Conservation (phyloP, 345 rosid species). For the Eutrema yunnanense region DNA sequence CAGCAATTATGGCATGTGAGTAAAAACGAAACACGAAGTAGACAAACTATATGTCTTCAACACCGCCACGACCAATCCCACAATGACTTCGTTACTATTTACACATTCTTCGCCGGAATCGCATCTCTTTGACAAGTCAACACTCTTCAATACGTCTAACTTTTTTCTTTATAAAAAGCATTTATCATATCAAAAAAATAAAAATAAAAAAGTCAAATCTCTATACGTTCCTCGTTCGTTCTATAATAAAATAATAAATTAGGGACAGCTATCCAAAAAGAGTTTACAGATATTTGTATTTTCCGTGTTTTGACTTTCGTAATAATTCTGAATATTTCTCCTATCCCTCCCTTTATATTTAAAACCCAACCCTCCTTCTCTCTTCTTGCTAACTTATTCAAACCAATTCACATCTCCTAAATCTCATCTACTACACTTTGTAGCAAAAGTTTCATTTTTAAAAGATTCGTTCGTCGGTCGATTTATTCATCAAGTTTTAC, state of each 20-base stretch:
- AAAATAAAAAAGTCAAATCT: conserved; percentile 21
- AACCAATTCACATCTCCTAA: conserved; percentile 33
- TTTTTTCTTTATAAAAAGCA: background rate
- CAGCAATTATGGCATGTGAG: conserved; percentile 28
- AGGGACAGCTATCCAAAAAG: conserved; percentile 2
- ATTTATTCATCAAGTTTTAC: background rate
- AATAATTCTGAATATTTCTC: conserved; percentile 14
- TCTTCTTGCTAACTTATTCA: conserved; percentile 28
- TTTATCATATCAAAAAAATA: background rate
- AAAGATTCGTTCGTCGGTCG: background rate
- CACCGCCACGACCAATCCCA: conserved; percentile 30
- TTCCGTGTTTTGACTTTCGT: conserved; percentile 64
- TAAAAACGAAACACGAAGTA: conserved; percentile 15
- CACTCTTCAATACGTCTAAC: conserved; percentile 26
- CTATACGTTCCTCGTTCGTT: conserved; percentile 24
- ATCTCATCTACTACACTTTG: conserved; percentile 22
- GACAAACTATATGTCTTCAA: conserved; percentile 14
- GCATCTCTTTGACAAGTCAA: conserved; percentile 44
- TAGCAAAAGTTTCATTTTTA: background rate
- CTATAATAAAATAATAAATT: conserved; percentile 15
- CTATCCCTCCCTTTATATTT: conserved; percentile 26
- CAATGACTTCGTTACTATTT: conserved; percentile 30
- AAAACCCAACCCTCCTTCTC: conserved; percentile 21
- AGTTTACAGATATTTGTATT: conserved; percentile 20
- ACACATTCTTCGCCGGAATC: conserved; percentile 34